Percentiles rank a stretch among this genome's conserved stretches.
These are phyloP conservation scores for Delonix regia DNA, from an alignment of 306 rosid genomes.

Conservation along the genomic window DNA sequence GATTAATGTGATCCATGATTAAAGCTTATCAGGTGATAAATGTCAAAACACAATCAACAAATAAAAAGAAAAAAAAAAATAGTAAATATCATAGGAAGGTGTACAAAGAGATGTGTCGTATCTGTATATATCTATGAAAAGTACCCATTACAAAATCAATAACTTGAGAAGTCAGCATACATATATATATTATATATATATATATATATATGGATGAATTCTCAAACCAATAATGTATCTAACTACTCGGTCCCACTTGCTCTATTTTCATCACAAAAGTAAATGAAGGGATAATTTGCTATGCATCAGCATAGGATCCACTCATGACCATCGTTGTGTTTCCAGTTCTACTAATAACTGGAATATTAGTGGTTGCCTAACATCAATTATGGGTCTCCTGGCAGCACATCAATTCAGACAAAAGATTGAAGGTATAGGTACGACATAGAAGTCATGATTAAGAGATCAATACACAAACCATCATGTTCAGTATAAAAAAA, in stretches of 20 bases:
- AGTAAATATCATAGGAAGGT: conserved; percentile 19
- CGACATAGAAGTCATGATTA: background rate
- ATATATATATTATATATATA: too few species aligned
- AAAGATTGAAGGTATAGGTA: background rate
- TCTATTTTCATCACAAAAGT: background rate
- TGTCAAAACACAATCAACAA: conserved; percentile 23
- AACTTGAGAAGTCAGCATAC: background rate
- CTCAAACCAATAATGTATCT: conserved; percentile 6
- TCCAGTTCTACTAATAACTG: background rate
- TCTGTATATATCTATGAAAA: conserved; percentile 10
- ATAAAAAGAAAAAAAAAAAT: background rate
- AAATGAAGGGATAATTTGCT: background rate
- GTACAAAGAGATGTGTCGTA: background rate
- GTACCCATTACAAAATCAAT: background rate
- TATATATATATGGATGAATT: conserved; percentile 8
- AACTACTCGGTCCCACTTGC: conserved; percentile 3
- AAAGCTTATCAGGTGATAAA: background rate
- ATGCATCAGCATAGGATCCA: background rate
- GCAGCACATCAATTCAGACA: background rate
- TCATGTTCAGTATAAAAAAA: background rate
- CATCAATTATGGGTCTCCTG: conserved; percentile 3
- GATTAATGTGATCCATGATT: conserved; percentile 17
- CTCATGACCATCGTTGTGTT: background rate
- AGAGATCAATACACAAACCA: conserved; percentile 2
- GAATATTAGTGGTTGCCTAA: background rate